These are phyloP conservation scores for Pelagophyceae sp. DNA, from an alignment of 352 stramenopile species.

Conservation along the genomic window DNA sequence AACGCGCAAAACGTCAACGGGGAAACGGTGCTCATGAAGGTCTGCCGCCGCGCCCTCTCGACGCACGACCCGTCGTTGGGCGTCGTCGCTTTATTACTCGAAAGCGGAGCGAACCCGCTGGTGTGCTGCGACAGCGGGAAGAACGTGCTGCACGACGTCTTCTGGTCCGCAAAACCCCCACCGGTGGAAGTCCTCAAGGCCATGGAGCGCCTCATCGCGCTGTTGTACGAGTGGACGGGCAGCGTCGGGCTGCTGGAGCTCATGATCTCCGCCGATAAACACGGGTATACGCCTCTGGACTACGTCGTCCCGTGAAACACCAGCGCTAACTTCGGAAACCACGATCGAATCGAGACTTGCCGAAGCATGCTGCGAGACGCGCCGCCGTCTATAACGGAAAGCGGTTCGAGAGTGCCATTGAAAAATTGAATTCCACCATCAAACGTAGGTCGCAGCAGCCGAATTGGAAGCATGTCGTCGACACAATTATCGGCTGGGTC, in stretches of 20 bases:
- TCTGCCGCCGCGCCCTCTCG: constrained; percentile 3
- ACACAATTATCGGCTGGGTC: constrained; percentile 7
- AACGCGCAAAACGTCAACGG: constrained; percentile 19
- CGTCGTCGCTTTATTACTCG: constrained; percentile 5
- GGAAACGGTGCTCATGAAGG: constrained; percentile 17
- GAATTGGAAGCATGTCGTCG: constrained; percentile 1
- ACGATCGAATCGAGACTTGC: no score
- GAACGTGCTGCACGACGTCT: constrained; percentile 16
- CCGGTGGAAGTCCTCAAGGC: not conserved
- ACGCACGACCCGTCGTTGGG: not conserved
- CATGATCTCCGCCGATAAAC: constrained; percentile 8
- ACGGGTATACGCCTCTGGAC: constrained; percentile 16
- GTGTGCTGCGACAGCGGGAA: constrained; percentile 16
- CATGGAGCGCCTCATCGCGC: not conserved
- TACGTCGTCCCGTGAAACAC: constrained; percentile 14
- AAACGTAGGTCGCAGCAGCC: constrained; percentile 12
- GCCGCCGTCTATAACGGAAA: no score
- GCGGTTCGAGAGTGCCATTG: no score
- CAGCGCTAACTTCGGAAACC: no score
- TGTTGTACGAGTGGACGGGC: not conserved
- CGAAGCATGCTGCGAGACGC: no score
- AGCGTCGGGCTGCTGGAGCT: not conserved
- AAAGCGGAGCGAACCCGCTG: constrained; percentile 2
- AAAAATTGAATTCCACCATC: no score
- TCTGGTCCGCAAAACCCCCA: constrained; percentile 14